These are phyloP conservation scores for Microbotryum lychnidis-dioicae DNA, from an alignment of 1,284 basidiomycete genomes.

Conservation along the genomic window DNA sequence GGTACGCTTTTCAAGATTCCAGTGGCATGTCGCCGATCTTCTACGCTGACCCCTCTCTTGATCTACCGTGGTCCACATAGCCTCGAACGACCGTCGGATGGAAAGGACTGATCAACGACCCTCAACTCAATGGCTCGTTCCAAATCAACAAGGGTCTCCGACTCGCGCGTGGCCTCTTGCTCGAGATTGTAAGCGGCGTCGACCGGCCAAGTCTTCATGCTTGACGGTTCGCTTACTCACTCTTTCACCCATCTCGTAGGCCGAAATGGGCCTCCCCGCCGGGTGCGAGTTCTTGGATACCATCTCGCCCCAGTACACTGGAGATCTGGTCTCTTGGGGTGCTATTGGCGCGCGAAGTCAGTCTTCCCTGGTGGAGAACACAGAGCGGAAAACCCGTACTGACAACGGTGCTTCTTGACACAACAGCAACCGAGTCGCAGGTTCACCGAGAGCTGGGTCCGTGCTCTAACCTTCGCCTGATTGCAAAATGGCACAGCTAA, in stretches of 20 bases:
- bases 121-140: slow-evolving; percentile 69
- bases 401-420: not conserved
- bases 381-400: not conserved
- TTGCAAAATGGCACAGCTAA: not conserved
- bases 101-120: slow-evolving; percentile 96
- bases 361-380: not conserved
- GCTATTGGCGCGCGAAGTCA: slow-evolving; percentile 81
- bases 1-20: slow-evolving; percentile 22
- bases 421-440: slow-evolving; percentile 78
- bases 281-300: slow-evolving; percentile 53
- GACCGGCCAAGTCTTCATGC: slow-evolving; percentile 36
- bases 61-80: slow-evolving; percentile 15
- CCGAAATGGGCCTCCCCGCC: slow-evolving; percentile 41
- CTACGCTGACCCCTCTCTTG: not conserved
- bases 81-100: slow-evolving; percentile 94
- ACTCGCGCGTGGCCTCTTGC: slow-evolving; percentile 76
- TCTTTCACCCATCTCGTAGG: slow-evolving; percentile 13
- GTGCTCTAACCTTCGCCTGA: not conserved
- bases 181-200: slow-evolving; percentile 64
- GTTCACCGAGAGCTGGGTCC: slow-evolving; percentile 58
- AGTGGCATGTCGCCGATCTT: not conserved
- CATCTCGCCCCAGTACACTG: slow-evolving; percentile 86
- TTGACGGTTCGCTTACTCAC: not conserved
- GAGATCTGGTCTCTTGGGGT: slow-evolving; percentile 93
- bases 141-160: slow-evolving; percentile 95